These are phyloP conservation scores for Drechslerella dactyloides DNA, from an alignment of 2,329 filamentous ascomycete genomes.

Conservation along the genomic window DNA sequence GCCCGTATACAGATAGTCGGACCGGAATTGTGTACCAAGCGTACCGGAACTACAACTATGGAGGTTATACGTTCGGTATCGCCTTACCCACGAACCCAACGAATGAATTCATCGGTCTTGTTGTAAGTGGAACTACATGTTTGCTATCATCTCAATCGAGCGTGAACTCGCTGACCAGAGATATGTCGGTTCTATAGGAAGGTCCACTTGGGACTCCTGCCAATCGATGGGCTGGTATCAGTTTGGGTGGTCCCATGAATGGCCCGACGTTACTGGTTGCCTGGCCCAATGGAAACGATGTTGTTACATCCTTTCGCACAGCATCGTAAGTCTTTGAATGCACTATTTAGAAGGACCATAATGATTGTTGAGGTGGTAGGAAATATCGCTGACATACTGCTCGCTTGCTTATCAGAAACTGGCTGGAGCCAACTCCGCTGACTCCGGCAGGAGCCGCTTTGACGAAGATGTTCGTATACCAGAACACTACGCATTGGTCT, in stretches of 20 bases:
- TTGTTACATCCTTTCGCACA: constrained; percentile 59
- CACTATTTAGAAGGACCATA: not conserved
- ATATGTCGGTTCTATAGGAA: constrained; percentile 47
- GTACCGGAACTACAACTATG: constrained; percentile 56
- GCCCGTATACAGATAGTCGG: constrained; percentile 59
- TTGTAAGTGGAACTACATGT: constrained; percentile 57
- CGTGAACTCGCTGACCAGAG: constrained; percentile 15
- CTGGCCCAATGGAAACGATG: constrained; percentile 62
- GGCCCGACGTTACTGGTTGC: constrained; percentile 62
- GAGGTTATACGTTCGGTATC: constrained; percentile 62
- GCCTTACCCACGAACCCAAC: constrained; percentile 62
- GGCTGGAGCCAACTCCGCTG: constrained; percentile 62
- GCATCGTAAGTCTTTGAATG: constrained; percentile 56
- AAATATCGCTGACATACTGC: constrained; percentile 1
- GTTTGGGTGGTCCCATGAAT: constrained; percentile 62
- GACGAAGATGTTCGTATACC: constrained; percentile 63
- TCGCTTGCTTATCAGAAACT: constrained; percentile 56
- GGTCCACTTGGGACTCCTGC: constrained; percentile 58
- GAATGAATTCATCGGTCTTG: constrained; percentile 65
- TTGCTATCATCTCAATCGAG: not conserved
- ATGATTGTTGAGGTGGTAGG: not conserved
- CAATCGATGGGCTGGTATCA: constrained; percentile 63
- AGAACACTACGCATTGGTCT: constrained; percentile 64
- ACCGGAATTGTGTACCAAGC: constrained; percentile 62
- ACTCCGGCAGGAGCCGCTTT: constrained; percentile 59